Base-by-base conservation (phyloP, 129 eudicot genomes). In the Silybum marianum region DNA sequence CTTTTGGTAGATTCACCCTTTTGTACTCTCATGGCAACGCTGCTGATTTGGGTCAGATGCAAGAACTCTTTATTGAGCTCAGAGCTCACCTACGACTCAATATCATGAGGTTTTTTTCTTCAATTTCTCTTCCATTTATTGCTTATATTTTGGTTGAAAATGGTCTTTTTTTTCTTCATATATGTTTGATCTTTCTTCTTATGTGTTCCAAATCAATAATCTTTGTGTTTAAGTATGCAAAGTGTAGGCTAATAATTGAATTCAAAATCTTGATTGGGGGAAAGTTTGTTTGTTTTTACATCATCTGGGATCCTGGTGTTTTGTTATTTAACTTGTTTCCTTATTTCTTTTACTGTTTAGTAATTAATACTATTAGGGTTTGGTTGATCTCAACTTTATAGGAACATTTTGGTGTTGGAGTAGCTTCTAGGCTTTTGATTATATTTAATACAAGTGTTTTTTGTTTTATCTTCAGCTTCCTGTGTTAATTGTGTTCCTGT, bases 41-140 rank as follows among this genome's bases (percentile, higher is more conserved):
- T 71, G 98, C 98, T 86, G 99, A 95, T 88, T 91, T 95, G 86
- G 99, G 99, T n/a, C 99, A 95, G 85, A 95, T 93, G 98, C 87
- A 71, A 36, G 99, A 95, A 74, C 92, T 95, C 32, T 95, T 95
- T 69, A 88, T 87, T 75, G 99, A 95, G 92, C 99, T 93, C 54
- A 85, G 99, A 87, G 98, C 99, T 82, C 98, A 95, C 76, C 97
- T 95, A 4, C 85, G 98, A 40, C 88, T 93, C 79, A 95, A 93
- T 74, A 89, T 95, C 51, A 95, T 91, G 97, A 89, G 99, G 99
- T 95, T 4, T 58, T 7, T 32, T 10, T n/a, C 25, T 16, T 25
- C 40, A 3, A 1, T 81, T 42, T 48, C 16, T 42, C 24, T 9
- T 78, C 44, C 22, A 32, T 73, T 9, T 11, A 6, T 77, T n/a